Evolutionary conservation across 306 rosid species (phyloP), one percentile per base, ranked within the genome.

Genomic region (Vicia villosa): DNA sequence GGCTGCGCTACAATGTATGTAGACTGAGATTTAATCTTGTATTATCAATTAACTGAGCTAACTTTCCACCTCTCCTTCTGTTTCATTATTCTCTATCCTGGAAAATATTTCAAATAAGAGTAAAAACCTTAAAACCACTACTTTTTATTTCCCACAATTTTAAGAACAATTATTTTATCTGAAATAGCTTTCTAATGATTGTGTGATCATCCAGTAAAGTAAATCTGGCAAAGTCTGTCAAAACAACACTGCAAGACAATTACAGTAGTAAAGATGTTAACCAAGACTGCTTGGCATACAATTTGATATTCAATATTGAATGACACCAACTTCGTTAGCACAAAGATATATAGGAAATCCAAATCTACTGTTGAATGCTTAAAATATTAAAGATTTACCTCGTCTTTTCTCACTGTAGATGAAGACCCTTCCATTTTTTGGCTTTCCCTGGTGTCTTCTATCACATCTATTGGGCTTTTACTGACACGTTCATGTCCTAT

Each of bases 301-400:
- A 21, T 21, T 74, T 68, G 40, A 67, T 34, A 57, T 56, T 56
- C 19, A 56, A 45, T 54, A 38, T 56, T 73, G 20, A 38, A 70
- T 61, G 37, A 61, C 65, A 54, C 19, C 56, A 63, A 58, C 62
- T 63, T 34, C 17, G 28, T 61, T 10, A 19, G 68, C 46, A 69
- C 61, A 65, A 30, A 37, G 34, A 66, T 34, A 69, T 36, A 43
- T 15, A 54, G 64, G 70, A 22, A 45, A 50, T 5, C 45, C 17
- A 12, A 43, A 73, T 19, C 36, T 40, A 65, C 55, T 36, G 55
- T 36, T 28, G 15, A 66, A 40, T 38, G 14, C 45, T 4, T 4
- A 15, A 59, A 37, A 65, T 22, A 58, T 22, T 11, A 12, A 47
- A 66, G n/a, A 14, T 17, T 58, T 86, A 94, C 97, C 99, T 84